These are phyloP conservation scores for Royoungia palumana DNA, from an alignment of 768 basidiomycete species.

Conservation along the genomic window DNA sequence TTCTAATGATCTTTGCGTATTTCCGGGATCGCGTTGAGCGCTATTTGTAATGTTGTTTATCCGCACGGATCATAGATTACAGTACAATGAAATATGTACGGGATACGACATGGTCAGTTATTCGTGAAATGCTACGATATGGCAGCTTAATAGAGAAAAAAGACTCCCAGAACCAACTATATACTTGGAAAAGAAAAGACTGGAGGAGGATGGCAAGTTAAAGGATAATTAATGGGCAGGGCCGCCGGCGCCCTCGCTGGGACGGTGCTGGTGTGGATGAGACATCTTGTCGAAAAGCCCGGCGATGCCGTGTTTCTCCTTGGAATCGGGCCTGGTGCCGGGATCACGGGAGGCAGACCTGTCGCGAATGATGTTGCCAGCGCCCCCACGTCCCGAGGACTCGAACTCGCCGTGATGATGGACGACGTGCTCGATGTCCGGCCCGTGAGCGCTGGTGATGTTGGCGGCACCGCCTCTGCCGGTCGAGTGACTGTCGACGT, in stretches of 20 bases:
- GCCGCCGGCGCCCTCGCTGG: not conserved
- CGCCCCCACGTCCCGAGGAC: slow-evolving; percentile 57
- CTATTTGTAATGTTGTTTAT: slow-evolving; percentile 1
- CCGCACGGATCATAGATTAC: too few species aligned
- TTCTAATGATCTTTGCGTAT: slow-evolving; percentile 4
- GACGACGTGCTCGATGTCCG: slow-evolving; percentile 34
- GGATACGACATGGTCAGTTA: too few species aligned
- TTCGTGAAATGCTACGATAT: not conserved
- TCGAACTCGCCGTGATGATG: slow-evolving; percentile 31
- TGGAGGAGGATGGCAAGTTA: too few species aligned
- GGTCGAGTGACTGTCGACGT: slow-evolving; percentile 52
- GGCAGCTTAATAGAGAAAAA: not conserved
- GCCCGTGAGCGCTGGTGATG: slow-evolving; percentile 38
- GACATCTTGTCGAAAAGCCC: slow-evolving; percentile 30
- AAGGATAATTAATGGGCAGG: not conserved
- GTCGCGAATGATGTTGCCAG: slow-evolving; percentile 59
- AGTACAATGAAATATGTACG: too few species aligned
- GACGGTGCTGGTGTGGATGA: slow-evolving; percentile 23
- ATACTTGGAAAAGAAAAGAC: not conserved
- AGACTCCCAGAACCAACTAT: not conserved
- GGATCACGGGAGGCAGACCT: slow-evolving; percentile 34
- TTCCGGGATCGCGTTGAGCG: slow-evolving; percentile 15
- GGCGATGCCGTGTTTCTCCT: slow-evolving; percentile 31
- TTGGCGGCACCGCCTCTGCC: slow-evolving; percentile 72
- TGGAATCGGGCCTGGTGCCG: slow-evolving; percentile 19